A percentile compares a stretch with the other conserved stretches of the same genome.
phyloP scores from a whole-genome alignment of 768 basidiomycete species.

The Pulveroboletus sp. region DNA sequence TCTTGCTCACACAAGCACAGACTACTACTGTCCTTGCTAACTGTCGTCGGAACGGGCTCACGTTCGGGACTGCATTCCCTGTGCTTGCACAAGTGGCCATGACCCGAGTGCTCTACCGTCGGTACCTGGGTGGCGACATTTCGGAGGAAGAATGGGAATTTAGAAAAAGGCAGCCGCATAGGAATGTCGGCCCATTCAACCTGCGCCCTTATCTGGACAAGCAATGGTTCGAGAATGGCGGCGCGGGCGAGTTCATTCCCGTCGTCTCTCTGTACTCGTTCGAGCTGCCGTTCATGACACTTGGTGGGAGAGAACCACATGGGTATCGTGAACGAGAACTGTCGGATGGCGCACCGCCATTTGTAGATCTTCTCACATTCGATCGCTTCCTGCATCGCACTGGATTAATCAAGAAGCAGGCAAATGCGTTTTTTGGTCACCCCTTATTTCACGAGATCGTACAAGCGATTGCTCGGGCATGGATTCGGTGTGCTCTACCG shows the following conservation, averaged over 20 bases:
- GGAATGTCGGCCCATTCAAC: conserved; percentile 51
- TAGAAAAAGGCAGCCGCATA: conserved; percentile 47
- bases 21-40: conserved; percentile 32
- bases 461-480: conserved; percentile 5
- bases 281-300: conserved; percentile 48
- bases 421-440: conserved; percentile 34
- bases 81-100: no score
- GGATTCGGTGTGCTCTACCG: conserved; percentile 7
- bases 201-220: conserved; percentile 47
- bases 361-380: conserved; percentile 39
- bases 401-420: conserved; percentile 35
- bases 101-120: conserved; percentile 48
- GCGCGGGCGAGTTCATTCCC: conserved; percentile 40
- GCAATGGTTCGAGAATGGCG: conserved; percentile 46
- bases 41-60: conserved; percentile 43
- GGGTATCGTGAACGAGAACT: background rate
- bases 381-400: conserved; percentile 46
- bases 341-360: conserved; percentile 33
- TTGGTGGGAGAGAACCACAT: conserved; percentile 13
- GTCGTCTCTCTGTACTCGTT: conserved; percentile 43
- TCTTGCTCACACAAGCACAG: conserved; percentile 28
- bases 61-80: conserved; percentile 50
- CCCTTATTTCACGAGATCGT: conserved; percentile 48
- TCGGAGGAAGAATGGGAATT: conserved; percentile 50
- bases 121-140: conserved; percentile 47